Percentiles rank a stretch among this genome's conserved stretches.
phyloP scores from a whole-genome alignment of 257 asterid genomes.

The Rubia yunnanensis region DNA sequence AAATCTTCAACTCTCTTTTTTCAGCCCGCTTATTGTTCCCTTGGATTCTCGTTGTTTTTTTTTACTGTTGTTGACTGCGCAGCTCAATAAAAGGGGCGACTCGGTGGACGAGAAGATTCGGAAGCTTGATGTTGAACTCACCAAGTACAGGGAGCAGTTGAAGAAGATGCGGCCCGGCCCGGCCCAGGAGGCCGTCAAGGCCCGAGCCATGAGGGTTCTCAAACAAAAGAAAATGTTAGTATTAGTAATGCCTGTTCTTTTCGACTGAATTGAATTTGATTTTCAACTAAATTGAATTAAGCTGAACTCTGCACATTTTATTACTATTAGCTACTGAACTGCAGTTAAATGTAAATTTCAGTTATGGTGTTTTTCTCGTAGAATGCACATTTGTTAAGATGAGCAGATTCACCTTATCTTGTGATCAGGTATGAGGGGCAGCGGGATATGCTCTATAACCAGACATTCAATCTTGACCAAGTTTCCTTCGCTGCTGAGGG shows the following conservation, averaged over 20 bases:
- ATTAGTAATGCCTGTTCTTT: not conserved
- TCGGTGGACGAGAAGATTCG: constrained; percentile 77
- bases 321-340: not conserved
- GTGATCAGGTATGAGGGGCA: constrained; percentile 87
- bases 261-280: not conserved
- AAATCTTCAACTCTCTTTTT: not conserved
- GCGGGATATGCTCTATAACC: constrained; percentile 93
- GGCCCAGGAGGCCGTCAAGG: constrained; percentile 93
- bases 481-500: constrained; percentile 98
- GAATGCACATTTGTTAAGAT: not conserved
- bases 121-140: constrained; percentile 74
- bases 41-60: not conserved
- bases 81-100: constrained; percentile 94
- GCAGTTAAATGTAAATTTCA: too few relatives aligned
- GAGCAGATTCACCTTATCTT: constrained; percentile 6
- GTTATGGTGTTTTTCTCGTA: not conserved
- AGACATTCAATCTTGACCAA: constrained; percentile 92
- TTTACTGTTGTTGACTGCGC: constrained; percentile 8
- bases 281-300: too few relatives aligned
- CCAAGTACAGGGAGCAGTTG: constrained; percentile 74
- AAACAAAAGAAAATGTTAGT: constrained; percentile 90
- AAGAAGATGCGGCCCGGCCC: constrained; percentile 97
- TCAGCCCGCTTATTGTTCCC: not conserved
- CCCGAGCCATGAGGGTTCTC: constrained; percentile 96
- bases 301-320: too few relatives aligned